These are phyloP conservation scores for Medicago arabica DNA, from an alignment of 306 rosid genomes.

Conservation along the genomic window DNA sequence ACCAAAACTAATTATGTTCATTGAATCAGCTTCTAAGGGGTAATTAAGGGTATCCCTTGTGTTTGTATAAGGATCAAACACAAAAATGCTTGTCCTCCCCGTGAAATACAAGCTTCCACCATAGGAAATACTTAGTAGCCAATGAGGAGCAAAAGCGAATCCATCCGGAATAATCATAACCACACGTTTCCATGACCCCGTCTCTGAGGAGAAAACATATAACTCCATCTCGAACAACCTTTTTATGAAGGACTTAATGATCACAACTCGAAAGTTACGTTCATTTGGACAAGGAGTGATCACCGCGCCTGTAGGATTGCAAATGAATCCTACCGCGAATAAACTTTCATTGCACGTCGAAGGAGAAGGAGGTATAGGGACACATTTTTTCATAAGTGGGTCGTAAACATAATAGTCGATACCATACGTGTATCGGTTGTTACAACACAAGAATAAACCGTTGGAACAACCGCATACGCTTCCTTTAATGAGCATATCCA, in stretches of 20 bases:
- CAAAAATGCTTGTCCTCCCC: constrained; percentile 37
- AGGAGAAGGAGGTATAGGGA: neutral
- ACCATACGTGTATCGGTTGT: constrained; percentile 35
- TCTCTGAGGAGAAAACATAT: constrained; percentile 17
- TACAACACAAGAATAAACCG: constrained; percentile 34
- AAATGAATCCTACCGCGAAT: constrained; percentile 32
- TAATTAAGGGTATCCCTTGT: neutral
- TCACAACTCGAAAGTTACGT: constrained; percentile 9
- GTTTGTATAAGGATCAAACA: neutral
- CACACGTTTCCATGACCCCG: neutral
- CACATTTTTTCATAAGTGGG: neutral
- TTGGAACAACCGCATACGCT: constrained; percentile 29
- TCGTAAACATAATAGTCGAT: constrained; percentile 17
- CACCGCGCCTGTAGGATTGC: neutral
- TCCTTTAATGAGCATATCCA: constrained; percentile 3
- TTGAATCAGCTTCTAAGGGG: constrained; percentile 13
- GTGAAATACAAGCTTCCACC: constrained; percentile 27
- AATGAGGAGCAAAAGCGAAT: constrained; percentile 42
- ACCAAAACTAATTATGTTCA: constrained; percentile 45
- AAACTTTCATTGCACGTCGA: neutral
- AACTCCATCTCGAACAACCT: neutral
- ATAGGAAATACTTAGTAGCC: constrained; percentile 20
- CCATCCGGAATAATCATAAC: neutral
- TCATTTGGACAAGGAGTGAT: neutral
- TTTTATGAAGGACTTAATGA: constrained; percentile 19